A percentile compares a stretch with the other conserved stretches of the same genome.
These are phyloP conservation scores for Ogataea methanolica DNA, from an alignment of 805 yeast species.

Conservation along the genomic window DNA sequence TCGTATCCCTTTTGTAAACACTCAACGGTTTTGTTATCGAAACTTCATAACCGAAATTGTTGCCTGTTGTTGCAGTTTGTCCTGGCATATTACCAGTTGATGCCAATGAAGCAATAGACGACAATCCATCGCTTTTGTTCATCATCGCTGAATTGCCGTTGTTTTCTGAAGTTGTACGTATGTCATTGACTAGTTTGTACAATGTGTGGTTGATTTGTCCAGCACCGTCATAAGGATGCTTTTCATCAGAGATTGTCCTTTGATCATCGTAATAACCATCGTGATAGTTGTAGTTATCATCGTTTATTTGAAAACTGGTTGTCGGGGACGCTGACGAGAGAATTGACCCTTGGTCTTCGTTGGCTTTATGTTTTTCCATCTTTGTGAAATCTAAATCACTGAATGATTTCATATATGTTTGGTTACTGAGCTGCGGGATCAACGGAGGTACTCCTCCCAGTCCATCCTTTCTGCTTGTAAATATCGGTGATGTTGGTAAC, in stretches of 20 bases:
- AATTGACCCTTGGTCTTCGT: neutral
- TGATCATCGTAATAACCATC: neutral
- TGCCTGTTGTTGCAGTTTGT: no score
- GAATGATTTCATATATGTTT: neutral
- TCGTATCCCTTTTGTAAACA: no score
- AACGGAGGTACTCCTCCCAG: no score
- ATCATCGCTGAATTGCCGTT: neutral
- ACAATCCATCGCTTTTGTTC: no score
- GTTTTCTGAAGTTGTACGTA: conserved; percentile 2
- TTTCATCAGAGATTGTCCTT: neutral
- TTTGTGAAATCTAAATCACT: neutral
- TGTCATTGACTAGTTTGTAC: conserved; percentile 7
- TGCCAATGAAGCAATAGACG: neutral
- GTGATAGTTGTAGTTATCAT: neutral
- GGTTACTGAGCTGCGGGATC: neutral
- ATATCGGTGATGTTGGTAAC: neutral
- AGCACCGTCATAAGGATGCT: conserved; percentile 13
- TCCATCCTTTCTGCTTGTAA: no score
- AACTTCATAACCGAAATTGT: no score
- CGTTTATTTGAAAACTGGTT: neutral
- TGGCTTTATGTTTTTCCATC: neutral
- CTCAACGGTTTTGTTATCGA: no score
- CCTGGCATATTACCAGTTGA: neutral
- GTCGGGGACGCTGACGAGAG: no score
- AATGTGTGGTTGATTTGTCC: conserved; percentile 17